Percentiles rank a stretch among this genome's conserved stretches.
Conservation (phyloP, 169 alveolate genomes). For the Perkinsus marinus region DNA sequence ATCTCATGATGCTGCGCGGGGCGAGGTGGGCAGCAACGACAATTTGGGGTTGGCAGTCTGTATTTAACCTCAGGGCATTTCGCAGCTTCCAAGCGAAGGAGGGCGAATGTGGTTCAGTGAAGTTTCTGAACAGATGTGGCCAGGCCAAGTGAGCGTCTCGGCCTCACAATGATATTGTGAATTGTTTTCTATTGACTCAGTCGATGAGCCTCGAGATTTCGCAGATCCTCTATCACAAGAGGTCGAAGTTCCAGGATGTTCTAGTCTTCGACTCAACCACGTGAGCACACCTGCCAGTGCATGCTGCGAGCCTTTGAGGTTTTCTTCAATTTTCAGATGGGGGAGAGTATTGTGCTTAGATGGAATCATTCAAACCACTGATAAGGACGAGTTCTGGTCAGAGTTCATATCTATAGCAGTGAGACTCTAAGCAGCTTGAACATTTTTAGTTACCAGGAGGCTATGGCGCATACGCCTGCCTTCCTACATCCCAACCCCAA, state of each 20-base stretch:
- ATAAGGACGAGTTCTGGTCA: constrained; percentile 29
- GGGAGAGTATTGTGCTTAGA: constrained; percentile 35
- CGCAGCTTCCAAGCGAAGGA: not conserved
- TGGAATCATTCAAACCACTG: constrained; percentile 46
- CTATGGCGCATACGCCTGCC: constrained; percentile 51
- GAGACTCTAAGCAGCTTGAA: too few species aligned
- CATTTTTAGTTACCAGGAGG: constrained; percentile 32
- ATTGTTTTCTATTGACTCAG: not conserved
- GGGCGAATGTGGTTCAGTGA: not conserved
- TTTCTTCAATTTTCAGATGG: not conserved
- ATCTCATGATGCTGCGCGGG: too few species aligned
- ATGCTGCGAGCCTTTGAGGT: not conserved
- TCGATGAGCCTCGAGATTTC: constrained; percentile 28
- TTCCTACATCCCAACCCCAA: constrained; percentile 44
- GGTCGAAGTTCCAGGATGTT: constrained; percentile 42
- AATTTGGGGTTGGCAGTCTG: not conserved
- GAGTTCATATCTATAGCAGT: too few species aligned
- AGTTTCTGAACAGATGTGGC: constrained; percentile 2
- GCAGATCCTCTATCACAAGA: constrained; percentile 22
- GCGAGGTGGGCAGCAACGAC: too few species aligned
- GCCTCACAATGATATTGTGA: not conserved
- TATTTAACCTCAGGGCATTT: not conserved
- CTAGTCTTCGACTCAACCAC: constrained; percentile 37
- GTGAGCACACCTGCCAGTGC: too few species aligned
- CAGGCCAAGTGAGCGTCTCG: constrained; percentile 12